These are phyloP conservation scores for Moringa oleifera DNA, from an alignment of 345 rosid genomes.

Conservation along the genomic window DNA sequence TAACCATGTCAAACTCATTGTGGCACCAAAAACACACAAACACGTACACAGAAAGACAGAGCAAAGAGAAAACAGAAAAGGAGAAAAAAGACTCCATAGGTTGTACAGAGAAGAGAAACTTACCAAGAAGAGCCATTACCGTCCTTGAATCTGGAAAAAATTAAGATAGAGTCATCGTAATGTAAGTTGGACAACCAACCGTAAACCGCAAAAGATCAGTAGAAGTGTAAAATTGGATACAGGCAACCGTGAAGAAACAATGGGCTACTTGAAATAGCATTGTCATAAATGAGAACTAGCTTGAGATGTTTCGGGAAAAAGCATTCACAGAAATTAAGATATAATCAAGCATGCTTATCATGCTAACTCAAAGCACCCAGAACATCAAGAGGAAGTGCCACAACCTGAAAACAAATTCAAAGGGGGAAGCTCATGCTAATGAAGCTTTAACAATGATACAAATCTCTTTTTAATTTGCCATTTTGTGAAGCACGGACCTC, in stretches of 20 bases:
- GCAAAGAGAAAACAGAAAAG: neutral
- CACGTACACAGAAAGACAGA: too few species aligned
- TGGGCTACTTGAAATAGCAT: too few species aligned
- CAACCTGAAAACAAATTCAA: neutral
- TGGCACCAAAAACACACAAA: too few species aligned
- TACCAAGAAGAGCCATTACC: constrained; percentile 98
- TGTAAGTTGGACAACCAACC: neutral
- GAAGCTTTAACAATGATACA: too few species aligned
- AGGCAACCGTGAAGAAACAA: too few species aligned
- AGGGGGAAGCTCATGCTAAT: neutral
- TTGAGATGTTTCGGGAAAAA: constrained; percentile 4
- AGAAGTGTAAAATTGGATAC: neutral
- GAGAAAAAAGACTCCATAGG: too few species aligned
- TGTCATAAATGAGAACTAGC: neutral
- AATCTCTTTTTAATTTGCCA: too few species aligned
- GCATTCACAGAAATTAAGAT: neutral
- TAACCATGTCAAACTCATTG: too few species aligned
- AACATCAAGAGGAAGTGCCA: neutral
- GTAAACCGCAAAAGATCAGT: neutral
- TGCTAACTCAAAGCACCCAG: constrained; percentile 5
- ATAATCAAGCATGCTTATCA: neutral
- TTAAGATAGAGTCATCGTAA: neutral
- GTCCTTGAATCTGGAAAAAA: constrained; percentile 79
- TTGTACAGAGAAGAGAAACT: constrained; percentile 12
- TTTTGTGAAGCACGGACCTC: too few species aligned